Evolutionary conservation across 108 stramenopile genomes (phyloP).

Genomic region (Tribonema minus): DNA sequence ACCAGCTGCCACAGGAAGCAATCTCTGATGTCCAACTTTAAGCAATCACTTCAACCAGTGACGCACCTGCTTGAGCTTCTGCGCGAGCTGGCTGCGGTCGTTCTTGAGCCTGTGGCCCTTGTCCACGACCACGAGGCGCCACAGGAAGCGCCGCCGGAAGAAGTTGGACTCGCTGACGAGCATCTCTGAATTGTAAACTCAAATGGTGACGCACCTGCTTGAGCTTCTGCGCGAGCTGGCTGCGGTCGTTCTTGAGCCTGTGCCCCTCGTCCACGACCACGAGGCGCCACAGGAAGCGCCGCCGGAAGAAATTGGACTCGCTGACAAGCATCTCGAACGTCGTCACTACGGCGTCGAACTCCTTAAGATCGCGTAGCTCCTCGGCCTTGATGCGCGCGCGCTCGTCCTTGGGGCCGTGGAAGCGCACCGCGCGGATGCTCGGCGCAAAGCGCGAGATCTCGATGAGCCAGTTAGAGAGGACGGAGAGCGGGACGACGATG

Average conservation of each 20-base stretch:
- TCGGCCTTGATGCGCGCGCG: conserved; percentile 42
- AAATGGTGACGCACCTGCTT: conserved; percentile 28
- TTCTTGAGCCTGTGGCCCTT: conserved; percentile 57
- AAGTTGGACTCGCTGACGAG: too few species aligned
- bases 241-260: conserved; percentile 54
- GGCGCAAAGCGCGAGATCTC: conserved; percentile 56
- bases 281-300: conserved; percentile 42
- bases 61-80: conserved; percentile 44
- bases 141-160: conserved; percentile 41
- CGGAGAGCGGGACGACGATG: conserved; percentile 52
- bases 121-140: conserved; percentile 49
- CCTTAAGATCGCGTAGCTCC: conserved; percentile 38
- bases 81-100: conserved; percentile 48
- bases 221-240: conserved; percentile 50
- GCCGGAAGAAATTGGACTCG: conserved; percentile 44
- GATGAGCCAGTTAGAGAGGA: conserved; percentile 48
- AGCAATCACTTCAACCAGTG: too few species aligned
- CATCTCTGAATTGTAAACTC: too few species aligned
- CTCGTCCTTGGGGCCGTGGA: conserved; percentile 52
- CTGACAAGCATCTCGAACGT: conserved; percentile 52
- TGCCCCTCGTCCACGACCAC: conserved; percentile 58
- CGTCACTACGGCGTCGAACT: conserved; percentile 56
- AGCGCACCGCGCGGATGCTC: conserved; percentile 48
- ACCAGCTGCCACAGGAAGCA: conserved; percentile 43
- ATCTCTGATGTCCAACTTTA: too few species aligned